Conservation (phyloP, 1,139 yeast species). For the Saccharomyces hybrid region DNA sequence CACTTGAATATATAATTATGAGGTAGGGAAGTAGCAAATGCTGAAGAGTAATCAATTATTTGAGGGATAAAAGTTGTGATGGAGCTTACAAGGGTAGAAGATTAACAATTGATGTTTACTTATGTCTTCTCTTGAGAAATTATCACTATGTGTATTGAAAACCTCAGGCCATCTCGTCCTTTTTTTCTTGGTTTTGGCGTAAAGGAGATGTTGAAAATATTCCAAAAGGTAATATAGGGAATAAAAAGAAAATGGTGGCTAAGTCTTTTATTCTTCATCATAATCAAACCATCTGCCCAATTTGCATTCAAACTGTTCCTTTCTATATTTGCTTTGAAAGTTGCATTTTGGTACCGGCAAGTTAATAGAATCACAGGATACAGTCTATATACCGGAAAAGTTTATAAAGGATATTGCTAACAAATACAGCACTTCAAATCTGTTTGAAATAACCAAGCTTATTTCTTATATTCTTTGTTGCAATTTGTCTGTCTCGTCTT, state of each 20-base stretch:
- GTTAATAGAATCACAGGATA: background rate
- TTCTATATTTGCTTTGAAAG: background rate
- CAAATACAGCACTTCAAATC: background rate
- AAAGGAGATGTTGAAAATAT: background rate
- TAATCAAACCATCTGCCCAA: background rate
- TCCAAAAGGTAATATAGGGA: background rate
- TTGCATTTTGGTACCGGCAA: background rate
- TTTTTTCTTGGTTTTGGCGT: background rate
- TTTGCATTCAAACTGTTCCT: background rate
- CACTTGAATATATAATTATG: background rate
- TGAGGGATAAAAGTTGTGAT: too few species aligned
- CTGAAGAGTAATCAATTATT: background rate
- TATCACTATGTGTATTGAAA: background rate
- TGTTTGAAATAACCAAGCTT: background rate
- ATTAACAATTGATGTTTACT: too few species aligned
- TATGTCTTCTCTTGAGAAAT: too few species aligned
- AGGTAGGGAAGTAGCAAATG: background rate
- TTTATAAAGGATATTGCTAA: background rate
- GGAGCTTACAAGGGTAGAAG: too few species aligned
- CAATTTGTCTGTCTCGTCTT: background rate
- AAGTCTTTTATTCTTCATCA: background rate
- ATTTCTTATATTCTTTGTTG: background rate
- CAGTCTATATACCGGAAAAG: background rate
- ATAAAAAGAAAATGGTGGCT: background rate
- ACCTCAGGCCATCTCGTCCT: background rate